phyloP scores from a whole-genome alignment of 768 basidiomycete genomes.

The Panus rudis region DNA sequence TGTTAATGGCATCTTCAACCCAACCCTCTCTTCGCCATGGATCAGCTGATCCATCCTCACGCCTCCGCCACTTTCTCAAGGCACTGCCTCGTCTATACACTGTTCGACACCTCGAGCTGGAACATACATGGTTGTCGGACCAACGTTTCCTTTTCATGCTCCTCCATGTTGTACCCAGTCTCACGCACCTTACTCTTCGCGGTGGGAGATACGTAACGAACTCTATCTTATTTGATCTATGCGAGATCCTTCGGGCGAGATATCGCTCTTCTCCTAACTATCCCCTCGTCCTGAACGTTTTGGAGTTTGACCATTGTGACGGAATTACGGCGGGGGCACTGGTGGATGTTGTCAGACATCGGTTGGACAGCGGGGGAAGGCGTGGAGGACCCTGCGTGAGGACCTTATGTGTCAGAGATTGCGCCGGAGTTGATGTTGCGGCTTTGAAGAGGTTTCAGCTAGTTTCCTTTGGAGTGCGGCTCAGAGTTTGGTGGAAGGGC shows the following conservation, averaged over 20 bases:
- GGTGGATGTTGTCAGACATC: constrained; percentile 5
- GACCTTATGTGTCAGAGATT: constrained; percentile 8
- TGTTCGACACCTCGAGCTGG: constrained; percentile 15
- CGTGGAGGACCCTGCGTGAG: constrained; percentile 10
- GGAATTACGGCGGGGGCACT: constrained; percentile 5
- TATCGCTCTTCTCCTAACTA: constrained; percentile 1
- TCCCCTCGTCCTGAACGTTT: background rate
- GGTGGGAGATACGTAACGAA: constrained; percentile 14
- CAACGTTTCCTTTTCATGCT: constrained; percentile 18
- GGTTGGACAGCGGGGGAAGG: too few relatives aligned
- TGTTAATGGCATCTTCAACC: constrained; percentile 23
- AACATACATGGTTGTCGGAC: constrained; percentile 19
- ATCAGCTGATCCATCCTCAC: constrained; percentile 17
- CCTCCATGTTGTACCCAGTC: constrained; percentile 16
- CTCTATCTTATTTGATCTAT: constrained; percentile 12
- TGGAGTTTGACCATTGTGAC: constrained; percentile 4
- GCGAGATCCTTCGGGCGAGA: constrained; percentile 10
- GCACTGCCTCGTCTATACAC: constrained; percentile 17
- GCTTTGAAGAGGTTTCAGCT: constrained; percentile 5
- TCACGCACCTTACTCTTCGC: constrained; percentile 17
- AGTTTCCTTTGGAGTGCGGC: constrained; percentile 4
- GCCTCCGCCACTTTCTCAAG: constrained; percentile 17
- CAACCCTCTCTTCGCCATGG: background rate
- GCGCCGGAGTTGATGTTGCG: constrained; percentile 4
- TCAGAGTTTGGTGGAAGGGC: constrained; percentile 7